Evolutionary conservation across 2,329 filamentous ascomycete genomes (phyloP).

Genomic region (Niveomyces coronatus): DNA sequence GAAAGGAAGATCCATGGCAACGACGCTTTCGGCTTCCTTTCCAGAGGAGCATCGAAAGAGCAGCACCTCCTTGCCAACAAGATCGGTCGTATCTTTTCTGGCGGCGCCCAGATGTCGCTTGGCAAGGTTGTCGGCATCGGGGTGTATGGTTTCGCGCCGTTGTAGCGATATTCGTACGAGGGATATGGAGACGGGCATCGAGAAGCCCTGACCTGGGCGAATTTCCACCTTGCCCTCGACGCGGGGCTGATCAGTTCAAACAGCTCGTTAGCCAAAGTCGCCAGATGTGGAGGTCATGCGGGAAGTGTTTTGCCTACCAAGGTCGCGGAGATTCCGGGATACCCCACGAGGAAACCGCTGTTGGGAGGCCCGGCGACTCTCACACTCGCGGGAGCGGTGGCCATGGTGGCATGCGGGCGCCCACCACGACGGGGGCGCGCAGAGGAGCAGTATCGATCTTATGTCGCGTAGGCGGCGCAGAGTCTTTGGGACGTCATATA

Average conservation of each 20-base stretch:
- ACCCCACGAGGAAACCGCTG: conserved; percentile 91
- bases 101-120: conserved; percentile 87
- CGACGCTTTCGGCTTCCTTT: conserved; percentile 76
- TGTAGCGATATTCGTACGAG: conserved; percentile 91
- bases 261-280: conserved; percentile 13
- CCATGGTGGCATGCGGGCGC: conserved; percentile 47
- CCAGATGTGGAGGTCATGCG: conserved; percentile 10
- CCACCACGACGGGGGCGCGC: conserved; percentile 27
- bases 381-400: conserved; percentile 43
- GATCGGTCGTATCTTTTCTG: conserved; percentile 79
- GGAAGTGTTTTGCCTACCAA: conserved; percentile 53
- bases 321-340: conserved; percentile 95
- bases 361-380: conserved; percentile 96
- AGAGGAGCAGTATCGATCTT: not conserved
- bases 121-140: conserved; percentile 84
- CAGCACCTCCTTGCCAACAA: conserved; percentile 92
- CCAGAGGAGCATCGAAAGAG: conserved; percentile 79
- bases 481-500: not conserved
- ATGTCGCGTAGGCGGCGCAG: not conserved
- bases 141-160: conserved; percentile 91
- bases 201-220: conserved; percentile 72
- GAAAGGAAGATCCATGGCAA: conserved; percentile 95
- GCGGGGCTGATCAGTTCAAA: conserved; percentile 56
- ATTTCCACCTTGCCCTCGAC: conserved; percentile 98
- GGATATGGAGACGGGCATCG: conserved; percentile 81